phyloP scores from a whole-genome alignment of 768 basidiomycete species.

The Melanogaster broomeanus region DNA sequence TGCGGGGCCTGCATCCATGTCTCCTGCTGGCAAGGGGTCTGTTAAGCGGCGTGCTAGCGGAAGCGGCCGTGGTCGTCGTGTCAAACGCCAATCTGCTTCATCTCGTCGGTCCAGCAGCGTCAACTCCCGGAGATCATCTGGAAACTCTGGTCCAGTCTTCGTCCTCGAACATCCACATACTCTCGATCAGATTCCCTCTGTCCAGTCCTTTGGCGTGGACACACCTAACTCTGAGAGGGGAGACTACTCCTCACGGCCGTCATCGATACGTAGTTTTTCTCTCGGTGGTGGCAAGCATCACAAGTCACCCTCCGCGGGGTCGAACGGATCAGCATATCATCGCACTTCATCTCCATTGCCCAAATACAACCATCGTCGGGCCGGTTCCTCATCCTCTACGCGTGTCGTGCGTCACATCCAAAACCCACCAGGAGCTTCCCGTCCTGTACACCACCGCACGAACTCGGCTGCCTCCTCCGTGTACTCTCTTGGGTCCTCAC shows the following conservation, averaged over 20 bases:
- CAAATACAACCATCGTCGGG: conserved; percentile 71
- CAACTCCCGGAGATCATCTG: conserved; percentile 76
- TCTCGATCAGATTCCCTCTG: conserved; percentile 52
- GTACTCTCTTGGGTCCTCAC: conserved; percentile 74
- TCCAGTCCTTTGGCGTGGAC: conserved; percentile 74
- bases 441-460: conserved; percentile 64
- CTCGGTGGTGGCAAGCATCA: conserved; percentile 56
- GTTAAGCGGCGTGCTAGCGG: conserved; percentile 55
- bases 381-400: conserved; percentile 81
- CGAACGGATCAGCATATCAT: conserved; percentile 62
- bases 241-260: conserved; percentile 77
- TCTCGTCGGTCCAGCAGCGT: conserved; percentile 91
- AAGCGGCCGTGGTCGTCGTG: conserved; percentile 48
- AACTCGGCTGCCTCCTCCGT: conserved; percentile 78
- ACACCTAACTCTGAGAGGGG: conserved; percentile 89
- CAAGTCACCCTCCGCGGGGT: conserved; percentile 78
- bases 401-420: conserved; percentile 72
- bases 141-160: conserved; percentile 46
- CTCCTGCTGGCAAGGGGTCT: conserved; percentile 35
- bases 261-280: conserved; percentile 80
- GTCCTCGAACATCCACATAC: conserved; percentile 59
- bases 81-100: conserved; percentile 70
- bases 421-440: conserved; percentile 33
- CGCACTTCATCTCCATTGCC: conserved; percentile 81
- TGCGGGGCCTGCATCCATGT: conserved; percentile 26